Percentiles rank a stretch among this genome's conserved stretches.
These are phyloP conservation scores for Dioszegia aurantiaca DNA, from an alignment of 768 basidiomycete genomes.

Conservation along the genomic window DNA sequence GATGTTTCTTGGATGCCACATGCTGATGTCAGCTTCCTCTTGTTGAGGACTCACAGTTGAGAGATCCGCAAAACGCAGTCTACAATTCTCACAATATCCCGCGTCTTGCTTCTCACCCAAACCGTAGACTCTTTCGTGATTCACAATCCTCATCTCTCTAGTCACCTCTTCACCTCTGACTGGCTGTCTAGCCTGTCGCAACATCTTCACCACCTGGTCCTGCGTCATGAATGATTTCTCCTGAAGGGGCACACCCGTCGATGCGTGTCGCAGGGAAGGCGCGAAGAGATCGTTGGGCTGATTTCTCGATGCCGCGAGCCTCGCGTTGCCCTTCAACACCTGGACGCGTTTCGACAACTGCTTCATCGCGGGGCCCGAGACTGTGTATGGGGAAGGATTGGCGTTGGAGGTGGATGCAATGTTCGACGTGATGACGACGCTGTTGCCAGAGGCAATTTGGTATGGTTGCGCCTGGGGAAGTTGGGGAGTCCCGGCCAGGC, in stretches of 20 bases:
- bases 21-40: conserved; percentile 59
- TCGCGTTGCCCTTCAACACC: conserved; percentile 46
- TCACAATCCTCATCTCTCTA: conserved; percentile 30
- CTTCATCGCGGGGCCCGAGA: conserved; percentile 33
- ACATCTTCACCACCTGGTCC: conserved; percentile 40
- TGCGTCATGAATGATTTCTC: conserved; percentile 34
- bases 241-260: not conserved
- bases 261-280: conserved; percentile 5
- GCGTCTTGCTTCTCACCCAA: conserved; percentile 60
- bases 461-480: conserved; percentile 39
- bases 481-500: conserved; percentile 36
- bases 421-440: conserved; percentile 84
- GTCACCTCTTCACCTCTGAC: conserved; percentile 18
- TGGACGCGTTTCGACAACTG: conserved; percentile 52
- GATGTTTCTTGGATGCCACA: conserved; percentile 67
- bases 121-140: conserved; percentile 41
- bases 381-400: conserved; percentile 32
- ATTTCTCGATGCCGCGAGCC: conserved; percentile 21
- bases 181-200: conserved; percentile 34
- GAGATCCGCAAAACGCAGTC: conserved; percentile 84
- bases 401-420: conserved; percentile 65
- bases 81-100: conserved; percentile 97
- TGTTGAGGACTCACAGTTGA: conserved; percentile 59
- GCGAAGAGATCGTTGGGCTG: conserved; percentile 8
- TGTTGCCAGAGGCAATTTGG: conserved; percentile 87